These are phyloP conservation scores for Rusavskia elegans DNA, from an alignment of 495 filamentous ascomycete species.

Conservation along the genomic window DNA sequence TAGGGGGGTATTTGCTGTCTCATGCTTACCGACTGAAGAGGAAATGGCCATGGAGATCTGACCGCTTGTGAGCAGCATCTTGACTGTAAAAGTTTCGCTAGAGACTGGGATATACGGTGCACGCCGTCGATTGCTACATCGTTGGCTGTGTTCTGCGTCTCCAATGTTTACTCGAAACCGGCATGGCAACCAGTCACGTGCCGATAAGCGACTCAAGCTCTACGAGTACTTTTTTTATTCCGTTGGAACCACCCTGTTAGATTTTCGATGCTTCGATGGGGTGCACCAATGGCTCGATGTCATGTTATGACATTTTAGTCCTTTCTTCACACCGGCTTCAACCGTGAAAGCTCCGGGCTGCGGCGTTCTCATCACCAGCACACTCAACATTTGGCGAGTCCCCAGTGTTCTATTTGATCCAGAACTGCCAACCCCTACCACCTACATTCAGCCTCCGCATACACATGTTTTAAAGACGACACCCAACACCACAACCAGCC, in stretches of 20 bases:
- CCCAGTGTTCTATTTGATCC: no score
- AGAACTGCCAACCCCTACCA: no score
- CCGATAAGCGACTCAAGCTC: neutral
- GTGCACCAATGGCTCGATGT: neutral
- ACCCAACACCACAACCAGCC: neutral
- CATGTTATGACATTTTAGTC: neutral
- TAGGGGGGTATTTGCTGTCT: no score
- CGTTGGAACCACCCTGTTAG: neutral
- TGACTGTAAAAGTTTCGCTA: neutral
- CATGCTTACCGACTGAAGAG: constrained; percentile 10
- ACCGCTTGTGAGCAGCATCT: constrained; percentile 14
- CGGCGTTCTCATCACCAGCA: neutral
- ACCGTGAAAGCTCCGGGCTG: neutral
- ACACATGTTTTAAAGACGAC: no score
- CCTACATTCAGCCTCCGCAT: no score
- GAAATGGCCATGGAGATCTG: constrained; percentile 16
- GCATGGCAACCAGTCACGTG: neutral
- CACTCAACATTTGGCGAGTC: neutral
- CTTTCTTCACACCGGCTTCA: neutral
- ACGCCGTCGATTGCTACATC: no score
- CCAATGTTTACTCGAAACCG: neutral
- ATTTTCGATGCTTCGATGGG: no score
- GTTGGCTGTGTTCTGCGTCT: no score
- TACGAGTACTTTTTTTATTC: no score
- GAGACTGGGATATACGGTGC: neutral